Base-by-base conservation (phyloP, 768 basidiomycete genomes). In the Hydnomerulius pinastri region DNA sequence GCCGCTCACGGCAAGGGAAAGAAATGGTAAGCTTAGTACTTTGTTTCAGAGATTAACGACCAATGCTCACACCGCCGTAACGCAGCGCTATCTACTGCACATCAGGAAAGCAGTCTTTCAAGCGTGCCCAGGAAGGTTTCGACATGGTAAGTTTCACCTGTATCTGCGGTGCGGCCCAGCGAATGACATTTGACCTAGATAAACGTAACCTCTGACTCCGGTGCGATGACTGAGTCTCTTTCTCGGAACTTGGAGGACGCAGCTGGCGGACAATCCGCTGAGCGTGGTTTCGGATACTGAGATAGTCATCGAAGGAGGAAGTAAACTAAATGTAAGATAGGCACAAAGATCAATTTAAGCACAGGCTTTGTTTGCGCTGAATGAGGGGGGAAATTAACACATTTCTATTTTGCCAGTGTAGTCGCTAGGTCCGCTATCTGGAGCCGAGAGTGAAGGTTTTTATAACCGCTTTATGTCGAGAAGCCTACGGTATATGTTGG, bases 1-100 rank as follows among this genome's bases (percentile, higher is more conserved):
- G 74, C 63, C 2, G 69, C 79, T 0, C 85, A 87, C 55, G 60
- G 57, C 36, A 75, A 76, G 8, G 74, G 77, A 18, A 87, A 86
- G 72, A 87, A 87, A 71, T 85, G 83, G 85, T 85, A 50, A 17
- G 71, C 18, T 10, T 20, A n/a, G 8, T 27, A 23, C 50, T 38
- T 20, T 41, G 18, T 3, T 39, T 6, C 36, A 3, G 25, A 8
- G 28, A 10, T 11, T 2, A 12, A 1, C 18, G 20, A 2, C 28
- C 20, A 8, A 24, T 29, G 20, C 18, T 52, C 12, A 50, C 15
- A n/a, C 18, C 6, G 29, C 36, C n/a, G 18, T 15, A 23, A 40
- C 35, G 6, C 29, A 81, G 80, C 55, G 81, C 73, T 2, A 74
- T 80, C 30, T 80, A 54, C 56, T 82, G 80, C 55, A 73, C 66